Base-by-base conservation (phyloP, 768 basidiomycete genomes). In the Boletus huronensis region DNA sequence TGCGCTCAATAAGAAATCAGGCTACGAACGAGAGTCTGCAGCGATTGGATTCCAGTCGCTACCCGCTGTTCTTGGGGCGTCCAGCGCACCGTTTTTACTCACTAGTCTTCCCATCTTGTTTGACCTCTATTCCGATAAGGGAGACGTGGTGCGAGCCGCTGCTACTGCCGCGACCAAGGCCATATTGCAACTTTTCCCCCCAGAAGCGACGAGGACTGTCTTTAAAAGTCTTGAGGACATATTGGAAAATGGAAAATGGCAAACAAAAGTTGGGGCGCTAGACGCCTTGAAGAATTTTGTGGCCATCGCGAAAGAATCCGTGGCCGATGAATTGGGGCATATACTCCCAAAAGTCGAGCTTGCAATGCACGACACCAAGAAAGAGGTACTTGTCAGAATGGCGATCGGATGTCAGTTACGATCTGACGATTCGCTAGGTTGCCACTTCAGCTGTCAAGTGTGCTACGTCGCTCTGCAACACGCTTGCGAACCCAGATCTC, bases 331-430 rank as follows among this genome's bases (percentile, higher is more conserved):
- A 65, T 76, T 98, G 35, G 94, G 84, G 16, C 74, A 76, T 10
- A 82, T 90, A 42, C 81, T 98, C 44, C 95, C 95, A 19, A 87
- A 84, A 64, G 85, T 98, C 13, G 93, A 95, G 68, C 75, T 75
- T 34, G 86, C 93, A 6, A 94, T 98, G 94, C 92, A 96, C 64
- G 96, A 98, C 73, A 98, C 96, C 54, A 98, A 98, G 72, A 73
- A 82, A 63, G 96, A 98, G 82, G 94, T 93, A 56, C 26, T 26
- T 19, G 34, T 51, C 39, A 29, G 41, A 62, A 79, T 41, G 11
- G 35, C 32, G 23, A 14, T 43, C 21, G 21, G 29, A n/a, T 2
- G 11, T 39, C 38, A n/a, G 39, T 38, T 16, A n/a, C 17, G 48
- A 26, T 49, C 57, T 64, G 40, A 69, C 42, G 42, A 46, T 25